Evolutionary conservation across 192 early-diverging fungal genomes (phyloP).

Genomic region (Gryganskiella cystojenkinii): DNA sequence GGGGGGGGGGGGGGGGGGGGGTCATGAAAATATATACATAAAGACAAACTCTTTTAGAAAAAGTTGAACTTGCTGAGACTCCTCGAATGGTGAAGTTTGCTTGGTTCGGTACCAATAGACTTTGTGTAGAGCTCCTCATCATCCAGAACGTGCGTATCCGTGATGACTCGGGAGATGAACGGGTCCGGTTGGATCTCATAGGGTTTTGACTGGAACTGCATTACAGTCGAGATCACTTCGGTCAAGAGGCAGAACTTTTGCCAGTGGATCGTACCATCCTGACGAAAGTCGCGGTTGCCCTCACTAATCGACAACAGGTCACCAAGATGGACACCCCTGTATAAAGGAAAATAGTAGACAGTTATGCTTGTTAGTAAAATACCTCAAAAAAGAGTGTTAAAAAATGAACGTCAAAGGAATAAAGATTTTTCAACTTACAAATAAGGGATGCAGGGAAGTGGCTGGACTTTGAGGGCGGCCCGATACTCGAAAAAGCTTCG

Average conservation of each 20-base stretch:
- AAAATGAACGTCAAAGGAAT: background rate
- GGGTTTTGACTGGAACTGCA: constrained; percentile 62
- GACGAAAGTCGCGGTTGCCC: constrained; percentile 69
- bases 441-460: constrained; percentile 78
- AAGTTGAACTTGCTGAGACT: constrained; percentile 41
- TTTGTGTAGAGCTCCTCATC: constrained; percentile 55
- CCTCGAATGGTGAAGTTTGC: constrained; percentile 32
- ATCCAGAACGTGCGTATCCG: constrained; percentile 42
- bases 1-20: too few species aligned
- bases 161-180: constrained; percentile 45
- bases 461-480: constrained; percentile 63
- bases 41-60: constrained; percentile 14
- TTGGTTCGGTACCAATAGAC: constrained; percentile 53
- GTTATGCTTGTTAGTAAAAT: background rate
- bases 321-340: constrained; percentile 73
- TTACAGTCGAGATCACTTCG: constrained; percentile 68
- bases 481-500: constrained; percentile 75
- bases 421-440: constrained; percentile 61
- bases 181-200: constrained; percentile 51
- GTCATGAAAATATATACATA: too few species aligned
- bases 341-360: background rate
- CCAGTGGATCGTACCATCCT: constrained; percentile 76
- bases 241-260: constrained; percentile 78
- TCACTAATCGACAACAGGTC: constrained; percentile 81
- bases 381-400: background rate